Percentiles rank a stretch among this genome's conserved stretches.
These are phyloP conservation scores for Colletotrichum sp. DNA, from an alignment of 2,329 filamentous ascomycete genomes.

Conservation along the genomic window DNA sequence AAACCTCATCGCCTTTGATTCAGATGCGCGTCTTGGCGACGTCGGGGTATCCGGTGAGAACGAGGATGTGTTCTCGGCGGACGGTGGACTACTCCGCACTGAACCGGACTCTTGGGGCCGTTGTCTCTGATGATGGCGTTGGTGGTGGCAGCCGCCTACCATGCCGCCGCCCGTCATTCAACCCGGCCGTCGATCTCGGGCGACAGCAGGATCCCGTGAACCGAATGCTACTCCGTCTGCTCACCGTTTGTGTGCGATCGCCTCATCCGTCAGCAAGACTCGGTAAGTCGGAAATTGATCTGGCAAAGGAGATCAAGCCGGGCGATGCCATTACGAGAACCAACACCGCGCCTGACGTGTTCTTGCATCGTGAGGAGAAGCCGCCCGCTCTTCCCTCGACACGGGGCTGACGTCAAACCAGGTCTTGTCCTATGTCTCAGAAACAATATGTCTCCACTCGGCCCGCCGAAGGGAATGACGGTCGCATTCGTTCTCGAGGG, in stretches of 20 bases:
- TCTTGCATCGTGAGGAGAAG: not conserved
- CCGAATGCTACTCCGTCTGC: not conserved
- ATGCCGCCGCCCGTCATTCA: not conserved
- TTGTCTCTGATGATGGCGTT: not conserved
- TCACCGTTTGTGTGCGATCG: not conserved
- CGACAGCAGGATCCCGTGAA: not conserved
- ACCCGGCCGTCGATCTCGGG: not conserved
- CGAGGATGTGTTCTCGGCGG: not conserved
- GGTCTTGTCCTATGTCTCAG: not conserved
- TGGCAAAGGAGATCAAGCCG: too few species aligned
- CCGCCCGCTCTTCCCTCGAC: not conserved
- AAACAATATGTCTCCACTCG: not conserved
- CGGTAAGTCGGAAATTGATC: not conserved
- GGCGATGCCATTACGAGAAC: not conserved
- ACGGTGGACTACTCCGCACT: not conserved
- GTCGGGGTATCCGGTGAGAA: not conserved
- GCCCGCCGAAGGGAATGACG: not conserved
- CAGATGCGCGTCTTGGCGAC: not conserved
- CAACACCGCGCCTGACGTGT: not conserved
- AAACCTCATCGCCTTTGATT: slow-evolving; percentile 5
- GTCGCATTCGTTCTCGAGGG: not conserved
- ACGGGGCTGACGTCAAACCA: not conserved
- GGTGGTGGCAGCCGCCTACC: not conserved
- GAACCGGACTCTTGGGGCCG: not conserved
- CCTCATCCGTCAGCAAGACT: not conserved